A percentile compares a stretch with the other conserved stretches of the same genome.
Conservation (phyloP, 83 land plant genomes). For the Picea engelmannii region DNA sequence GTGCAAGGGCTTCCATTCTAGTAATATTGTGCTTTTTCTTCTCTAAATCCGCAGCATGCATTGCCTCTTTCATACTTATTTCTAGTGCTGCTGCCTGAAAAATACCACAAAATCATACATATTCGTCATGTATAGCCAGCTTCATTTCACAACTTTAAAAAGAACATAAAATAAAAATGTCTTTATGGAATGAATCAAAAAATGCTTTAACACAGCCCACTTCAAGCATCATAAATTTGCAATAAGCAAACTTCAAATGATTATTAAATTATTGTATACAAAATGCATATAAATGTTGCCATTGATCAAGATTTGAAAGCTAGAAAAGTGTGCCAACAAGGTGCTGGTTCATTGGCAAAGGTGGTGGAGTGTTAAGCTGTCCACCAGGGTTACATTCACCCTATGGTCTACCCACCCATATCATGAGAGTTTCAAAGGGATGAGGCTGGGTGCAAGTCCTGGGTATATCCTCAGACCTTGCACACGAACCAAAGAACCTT, state of each 20-base stretch:
- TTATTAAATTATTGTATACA: neutral
- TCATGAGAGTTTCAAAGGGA: no score
- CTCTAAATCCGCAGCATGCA: slow-evolving; percentile 79
- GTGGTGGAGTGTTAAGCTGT: no score
- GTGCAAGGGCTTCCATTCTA: slow-evolving; percentile 68
- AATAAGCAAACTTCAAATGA: neutral
- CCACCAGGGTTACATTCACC: no score
- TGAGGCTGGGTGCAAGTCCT: no score
- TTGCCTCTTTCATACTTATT: slow-evolving; percentile 51
- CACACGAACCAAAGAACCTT: no score
- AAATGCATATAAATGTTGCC: no score
- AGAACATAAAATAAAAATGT: neutral
- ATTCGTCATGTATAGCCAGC: neutral
- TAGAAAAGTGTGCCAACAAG: no score
- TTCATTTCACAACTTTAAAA: neutral
- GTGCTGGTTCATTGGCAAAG: no score
- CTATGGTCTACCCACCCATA: no score
- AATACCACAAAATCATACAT: neutral
- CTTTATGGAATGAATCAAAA: neutral
- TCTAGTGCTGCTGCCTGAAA: slow-evolving; percentile 67
- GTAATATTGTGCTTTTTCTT: slow-evolving; percentile 72
- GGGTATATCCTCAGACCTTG: no score
- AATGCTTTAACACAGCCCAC: neutral
- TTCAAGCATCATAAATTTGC: slow-evolving; percentile 6
- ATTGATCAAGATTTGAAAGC: no score